These are phyloP conservation scores for Aegilops tauschii DNA, from an alignment of 176 grass and related monocot species.

Conservation along the genomic window DNA sequence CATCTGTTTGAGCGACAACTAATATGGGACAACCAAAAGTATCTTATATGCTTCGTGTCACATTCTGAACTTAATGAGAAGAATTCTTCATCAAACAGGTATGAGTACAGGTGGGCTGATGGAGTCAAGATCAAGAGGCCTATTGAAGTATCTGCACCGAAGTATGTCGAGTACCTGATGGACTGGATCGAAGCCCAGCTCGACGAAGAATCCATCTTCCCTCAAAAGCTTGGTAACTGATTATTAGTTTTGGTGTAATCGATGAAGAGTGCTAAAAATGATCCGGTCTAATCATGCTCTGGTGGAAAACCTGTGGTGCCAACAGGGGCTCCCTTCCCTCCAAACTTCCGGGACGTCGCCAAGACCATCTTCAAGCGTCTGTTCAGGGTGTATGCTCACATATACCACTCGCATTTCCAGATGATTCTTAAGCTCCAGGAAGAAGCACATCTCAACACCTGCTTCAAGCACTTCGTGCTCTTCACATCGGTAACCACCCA, in stretches of 20 bases:
- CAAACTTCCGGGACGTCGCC: conserved; percentile 67
- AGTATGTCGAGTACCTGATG: conserved; percentile 95
- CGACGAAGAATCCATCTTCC: conserved; percentile 86
- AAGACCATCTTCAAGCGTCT: conserved; percentile 94
- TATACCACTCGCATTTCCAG: conserved; percentile 93
- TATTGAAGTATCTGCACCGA: conserved; percentile 90
- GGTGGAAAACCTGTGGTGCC: neutral
- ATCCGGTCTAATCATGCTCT: neutral
- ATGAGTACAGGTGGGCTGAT: conserved; percentile 95
- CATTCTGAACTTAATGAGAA: neutral
- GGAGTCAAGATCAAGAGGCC: conserved; percentile 88
- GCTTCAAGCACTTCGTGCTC: conserved; percentile 94
- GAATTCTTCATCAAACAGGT: conserved; percentile 33
- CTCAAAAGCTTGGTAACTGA: conserved; percentile 56
- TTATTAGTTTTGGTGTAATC: neutral
- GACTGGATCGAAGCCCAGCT: conserved; percentile 85
- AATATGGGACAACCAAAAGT: too few relatives aligned
- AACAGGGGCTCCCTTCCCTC: conserved; percentile 81
- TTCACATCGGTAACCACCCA: conserved; percentile 72
- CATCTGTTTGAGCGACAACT: too few relatives aligned
- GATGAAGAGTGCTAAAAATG: neutral
- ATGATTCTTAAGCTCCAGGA: conserved; percentile 80
- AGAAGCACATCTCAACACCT: conserved; percentile 93
- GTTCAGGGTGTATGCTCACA: conserved; percentile 87
- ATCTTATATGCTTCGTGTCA: neutral